A percentile compares a stretch with the other conserved stretches of the same genome.
Evolutionary conservation across 2,329 filamentous ascomycete genomes (phyloP).

Genomic region (Fusarium begoniae): DNA sequence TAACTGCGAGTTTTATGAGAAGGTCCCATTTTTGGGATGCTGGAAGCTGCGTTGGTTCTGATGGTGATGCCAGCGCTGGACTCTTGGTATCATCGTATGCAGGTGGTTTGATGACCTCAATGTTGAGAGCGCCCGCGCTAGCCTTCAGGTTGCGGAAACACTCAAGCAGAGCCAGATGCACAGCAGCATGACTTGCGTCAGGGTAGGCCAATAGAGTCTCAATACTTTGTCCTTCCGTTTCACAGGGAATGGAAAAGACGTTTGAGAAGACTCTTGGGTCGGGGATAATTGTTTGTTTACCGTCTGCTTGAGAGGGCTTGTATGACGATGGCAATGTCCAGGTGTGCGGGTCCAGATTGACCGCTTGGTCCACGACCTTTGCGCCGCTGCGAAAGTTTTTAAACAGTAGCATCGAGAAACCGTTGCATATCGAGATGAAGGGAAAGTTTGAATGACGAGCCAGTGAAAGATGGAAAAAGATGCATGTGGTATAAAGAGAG

Average conservation of each 20-base stretch:
- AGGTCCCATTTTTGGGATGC: constrained; percentile 26
- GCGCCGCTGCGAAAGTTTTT: not conserved
- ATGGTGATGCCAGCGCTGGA: not conserved
- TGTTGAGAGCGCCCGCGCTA: constrained; percentile 6
- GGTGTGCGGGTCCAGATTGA: constrained; percentile 9
- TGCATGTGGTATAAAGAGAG: not conserved
- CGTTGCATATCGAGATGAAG: not conserved
- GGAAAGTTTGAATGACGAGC: not conserved
- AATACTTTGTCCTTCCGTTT: not conserved
- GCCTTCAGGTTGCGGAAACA: constrained; percentile 17
- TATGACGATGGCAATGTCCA: constrained; percentile 24
- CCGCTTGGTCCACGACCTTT: not conserved
- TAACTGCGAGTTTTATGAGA: constrained; percentile 15
- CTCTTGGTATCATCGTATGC: not conserved
- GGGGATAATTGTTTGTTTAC: constrained; percentile 10
- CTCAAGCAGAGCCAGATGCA: constrained; percentile 22
- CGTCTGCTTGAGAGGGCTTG: not conserved
- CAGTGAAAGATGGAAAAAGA: not conserved
- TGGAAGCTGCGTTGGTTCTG: not conserved
- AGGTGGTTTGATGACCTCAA: constrained; percentile 1
- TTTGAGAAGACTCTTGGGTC: constrained; percentile 10
- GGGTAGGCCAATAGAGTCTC: constrained; percentile 9
- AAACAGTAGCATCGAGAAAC: constrained; percentile 5
- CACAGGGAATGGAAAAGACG: constrained; percentile 2
- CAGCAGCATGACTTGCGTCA: constrained; percentile 22